phyloP scores from a whole-genome alignment of 345 rosid genomes.

The Bruguiera gymnorhiza region DNA sequence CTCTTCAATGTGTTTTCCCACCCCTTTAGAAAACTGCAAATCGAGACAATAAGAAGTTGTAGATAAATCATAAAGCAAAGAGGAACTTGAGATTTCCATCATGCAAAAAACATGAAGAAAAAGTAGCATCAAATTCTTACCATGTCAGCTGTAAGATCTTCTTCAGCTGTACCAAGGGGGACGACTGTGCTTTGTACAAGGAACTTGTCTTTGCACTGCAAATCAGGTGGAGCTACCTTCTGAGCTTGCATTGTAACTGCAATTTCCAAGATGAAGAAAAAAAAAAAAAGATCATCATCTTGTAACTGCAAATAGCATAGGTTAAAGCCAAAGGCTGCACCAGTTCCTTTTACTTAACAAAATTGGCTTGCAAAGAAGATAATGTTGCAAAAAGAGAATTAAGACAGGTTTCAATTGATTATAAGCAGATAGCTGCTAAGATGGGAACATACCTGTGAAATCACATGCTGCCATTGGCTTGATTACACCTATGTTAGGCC shows the following conservation, averaged over 20 bases:
- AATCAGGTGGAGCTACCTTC: conserved; percentile 42
- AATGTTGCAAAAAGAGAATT: neutral
- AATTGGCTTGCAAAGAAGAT: neutral
- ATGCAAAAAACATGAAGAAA: neutral
- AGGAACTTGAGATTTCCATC: neutral
- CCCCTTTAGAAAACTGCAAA: conserved; percentile 43
- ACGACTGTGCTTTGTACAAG: conserved; percentile 47
- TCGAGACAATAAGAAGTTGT: neutral
- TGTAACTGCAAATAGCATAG: too few species aligned
- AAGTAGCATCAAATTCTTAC: conserved; percentile 22
- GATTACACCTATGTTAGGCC: conserved; percentile 49
- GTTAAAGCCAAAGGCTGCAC: too few species aligned
- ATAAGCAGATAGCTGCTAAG: too few species aligned
- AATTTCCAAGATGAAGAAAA: conserved; percentile 5
- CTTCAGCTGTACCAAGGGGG: conserved; percentile 40
- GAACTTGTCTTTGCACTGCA: conserved; percentile 62
- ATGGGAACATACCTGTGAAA: conserved; percentile 34
- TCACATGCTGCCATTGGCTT: conserved; percentile 38
- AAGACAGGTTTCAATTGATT: neutral
- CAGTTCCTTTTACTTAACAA: neutral
- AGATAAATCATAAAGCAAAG: conserved; percentile 2
- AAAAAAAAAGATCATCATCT: too few species aligned
- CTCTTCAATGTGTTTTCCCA: conserved; percentile 40
- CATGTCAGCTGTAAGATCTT: conserved; percentile 38
- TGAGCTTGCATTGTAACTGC: conserved; percentile 58